Evolutionary conservation across 441 rosid genomes (phyloP).

Genomic region (Mallotus japonicus): DNA sequence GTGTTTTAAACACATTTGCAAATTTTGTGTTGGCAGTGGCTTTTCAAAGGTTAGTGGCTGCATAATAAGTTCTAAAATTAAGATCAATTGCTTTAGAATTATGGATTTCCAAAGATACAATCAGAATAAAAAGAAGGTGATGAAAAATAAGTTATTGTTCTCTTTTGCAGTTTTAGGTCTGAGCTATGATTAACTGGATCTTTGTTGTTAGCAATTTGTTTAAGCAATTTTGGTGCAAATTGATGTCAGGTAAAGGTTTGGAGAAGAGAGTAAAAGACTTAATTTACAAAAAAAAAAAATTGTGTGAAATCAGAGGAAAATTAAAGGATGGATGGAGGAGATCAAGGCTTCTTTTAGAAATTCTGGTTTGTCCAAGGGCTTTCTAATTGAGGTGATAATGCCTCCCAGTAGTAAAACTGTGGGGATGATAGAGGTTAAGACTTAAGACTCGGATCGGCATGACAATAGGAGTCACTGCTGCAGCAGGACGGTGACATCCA

Average conservation of each 20-base stretch:
- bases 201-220: not conserved
- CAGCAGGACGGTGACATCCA: not conserved
- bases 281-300: no score
- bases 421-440: not conserved
- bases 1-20: not conserved
- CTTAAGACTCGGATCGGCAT: not conserved
- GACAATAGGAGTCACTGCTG: not conserved
- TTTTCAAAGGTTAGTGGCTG: not conserved
- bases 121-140: no score
- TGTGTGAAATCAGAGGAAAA: not conserved
- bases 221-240: not conserved
- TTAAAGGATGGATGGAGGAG: not conserved
- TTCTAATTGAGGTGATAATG: not conserved
- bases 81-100: not conserved
- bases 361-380: not conserved
- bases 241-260: not conserved
- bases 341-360: not conserved
- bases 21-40: not conserved
- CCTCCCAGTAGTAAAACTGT: not conserved
- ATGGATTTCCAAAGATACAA: not conserved
- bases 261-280: not conserved
- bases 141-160: no score
- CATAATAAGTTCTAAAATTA: not conserved
- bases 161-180: not conserved
- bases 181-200: not conserved